Percentiles rank a stretch among this genome's conserved stretches.
Evolutionary conservation across 805 yeast species (phyloP).

Genomic region (Danielia reshetovae): DNA sequence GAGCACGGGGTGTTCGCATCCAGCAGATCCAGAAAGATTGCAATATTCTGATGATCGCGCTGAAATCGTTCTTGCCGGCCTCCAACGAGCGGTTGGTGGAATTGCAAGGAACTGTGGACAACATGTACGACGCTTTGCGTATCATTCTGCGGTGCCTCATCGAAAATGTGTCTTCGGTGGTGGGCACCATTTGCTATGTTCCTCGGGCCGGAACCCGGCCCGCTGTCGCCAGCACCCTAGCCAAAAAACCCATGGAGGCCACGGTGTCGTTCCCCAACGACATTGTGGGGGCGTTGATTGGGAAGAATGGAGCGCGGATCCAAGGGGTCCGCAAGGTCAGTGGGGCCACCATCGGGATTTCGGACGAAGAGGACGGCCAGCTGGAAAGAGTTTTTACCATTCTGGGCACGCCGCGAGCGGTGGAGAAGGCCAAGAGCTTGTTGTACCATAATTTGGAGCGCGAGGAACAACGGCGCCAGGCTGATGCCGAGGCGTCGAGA

Average conservation of each 20-base stretch:
- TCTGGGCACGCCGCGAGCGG: slow-evolving; percentile 52
- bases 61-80: slow-evolving; percentile 75
- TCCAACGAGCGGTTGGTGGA: slow-evolving; percentile 86
- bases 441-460: slow-evolving; percentile 56
- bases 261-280: slow-evolving; percentile 66
- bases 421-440: slow-evolving; percentile 56
- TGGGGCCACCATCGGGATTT: slow-evolving; percentile 75
- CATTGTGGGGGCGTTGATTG: slow-evolving; percentile 86
- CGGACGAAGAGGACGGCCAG: slow-evolving; percentile 61
- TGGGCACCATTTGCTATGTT: slow-evolving; percentile 60
- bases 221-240: background rate
- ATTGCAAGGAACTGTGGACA: slow-evolving; percentile 71
- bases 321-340: slow-evolving; percentile 78
- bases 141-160: slow-evolving; percentile 66
- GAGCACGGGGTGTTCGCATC: slow-evolving; percentile 76
- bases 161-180: slow-evolving; percentile 67
- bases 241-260: slow-evolving; percentile 22
- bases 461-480: slow-evolving; percentile 46
- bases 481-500: background rate
- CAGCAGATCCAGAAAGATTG: slow-evolving; percentile 69
- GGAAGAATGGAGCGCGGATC: slow-evolving; percentile 79
- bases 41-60: slow-evolving; percentile 78
- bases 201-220: slow-evolving; percentile 36
- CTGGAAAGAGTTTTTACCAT: slow-evolving; percentile 70
- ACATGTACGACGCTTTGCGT: slow-evolving; percentile 54